A percentile compares a stretch with the other conserved stretches of the same genome.
Conservation (phyloP, 108 stramenopile species). For the Cylindrotheca closterium region DNA sequence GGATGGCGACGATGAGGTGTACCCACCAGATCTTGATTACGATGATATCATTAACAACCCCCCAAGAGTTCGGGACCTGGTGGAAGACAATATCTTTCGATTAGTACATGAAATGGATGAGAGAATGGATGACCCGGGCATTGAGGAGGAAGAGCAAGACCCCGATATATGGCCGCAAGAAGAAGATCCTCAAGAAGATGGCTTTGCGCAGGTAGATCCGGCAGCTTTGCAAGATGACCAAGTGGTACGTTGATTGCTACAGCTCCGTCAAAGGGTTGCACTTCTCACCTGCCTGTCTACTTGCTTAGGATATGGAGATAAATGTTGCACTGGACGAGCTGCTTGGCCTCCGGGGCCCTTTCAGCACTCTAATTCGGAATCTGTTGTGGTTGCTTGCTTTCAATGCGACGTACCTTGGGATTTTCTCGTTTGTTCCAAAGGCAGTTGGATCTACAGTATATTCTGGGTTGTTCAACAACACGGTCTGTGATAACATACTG, state of each 20-base stretch:
- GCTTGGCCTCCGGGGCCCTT: constrained; percentile 90
- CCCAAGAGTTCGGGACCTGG: not conserved
- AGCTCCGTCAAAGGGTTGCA: not conserved
- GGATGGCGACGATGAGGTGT: not conserved
- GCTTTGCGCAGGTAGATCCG: constrained; percentile 58
- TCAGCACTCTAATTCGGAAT: constrained; percentile 78
- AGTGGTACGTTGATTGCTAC: constrained; percentile 40
- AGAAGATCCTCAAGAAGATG: not conserved
- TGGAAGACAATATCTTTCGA: not conserved
- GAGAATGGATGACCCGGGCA: constrained; percentile 5
- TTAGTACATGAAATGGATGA: not conserved
- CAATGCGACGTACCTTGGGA: constrained; percentile 89
- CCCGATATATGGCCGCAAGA: not conserved
- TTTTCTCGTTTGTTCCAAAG: constrained; percentile 86
- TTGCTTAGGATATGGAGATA: constrained; percentile 73
- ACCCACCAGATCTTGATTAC: not conserved
- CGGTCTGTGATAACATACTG: constrained; percentile 19
- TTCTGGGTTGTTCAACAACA: constrained; percentile 32
- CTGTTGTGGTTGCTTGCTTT: constrained; percentile 88
- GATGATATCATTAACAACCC: not conserved
- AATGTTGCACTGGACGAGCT: constrained; percentile 91
- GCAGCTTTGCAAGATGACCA: constrained; percentile 66
- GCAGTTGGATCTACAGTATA: constrained; percentile 54
- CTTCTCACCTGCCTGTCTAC: not conserved
- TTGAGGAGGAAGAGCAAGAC: not conserved